Evolutionary conservation across 768 basidiomycete species (phyloP).

Genomic region (Crucibulum laeve): DNA sequence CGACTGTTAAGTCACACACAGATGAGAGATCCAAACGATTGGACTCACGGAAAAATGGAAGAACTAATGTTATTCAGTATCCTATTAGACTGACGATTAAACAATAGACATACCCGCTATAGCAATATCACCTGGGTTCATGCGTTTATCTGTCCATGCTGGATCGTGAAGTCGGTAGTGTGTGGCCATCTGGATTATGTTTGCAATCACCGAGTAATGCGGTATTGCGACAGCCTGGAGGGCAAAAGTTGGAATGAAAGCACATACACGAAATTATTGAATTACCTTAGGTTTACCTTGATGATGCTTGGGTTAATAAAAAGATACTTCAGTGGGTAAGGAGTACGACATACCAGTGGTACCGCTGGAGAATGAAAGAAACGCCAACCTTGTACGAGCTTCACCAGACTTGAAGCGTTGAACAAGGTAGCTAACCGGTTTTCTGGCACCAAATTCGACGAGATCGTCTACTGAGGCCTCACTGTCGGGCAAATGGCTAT

Average conservation of each 20-base stretch:
- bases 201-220: conserved; percentile 62
- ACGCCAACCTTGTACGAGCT: conserved; percentile 56
- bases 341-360: conserved; percentile 55
- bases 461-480: conserved; percentile 35
- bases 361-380: conserved; percentile 71
- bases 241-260: not conserved
- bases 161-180: conserved; percentile 43
- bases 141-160: conserved; percentile 32
- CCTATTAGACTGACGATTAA: not conserved
- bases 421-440: conserved; percentile 37
- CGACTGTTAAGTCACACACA: too few species aligned
- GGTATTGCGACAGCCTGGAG: conserved; percentile 60
- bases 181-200: conserved; percentile 54
- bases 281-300: conserved; percentile 33
- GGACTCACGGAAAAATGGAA: conserved; percentile 55
- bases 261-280: not conserved
- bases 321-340: not conserved
- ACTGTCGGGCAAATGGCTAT: conserved; percentile 10
- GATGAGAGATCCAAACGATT: not conserved
- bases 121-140: conserved; percentile 50
- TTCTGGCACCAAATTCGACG: conserved; percentile 34
- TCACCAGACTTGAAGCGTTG: conserved; percentile 49
- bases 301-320: not conserved
- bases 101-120: conserved; percentile 42
- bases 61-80: conserved; percentile 25